phyloP scores from a whole-genome alignment of 495 filamentous ascomycete genomes.

The Trichoderma virens region DNA sequence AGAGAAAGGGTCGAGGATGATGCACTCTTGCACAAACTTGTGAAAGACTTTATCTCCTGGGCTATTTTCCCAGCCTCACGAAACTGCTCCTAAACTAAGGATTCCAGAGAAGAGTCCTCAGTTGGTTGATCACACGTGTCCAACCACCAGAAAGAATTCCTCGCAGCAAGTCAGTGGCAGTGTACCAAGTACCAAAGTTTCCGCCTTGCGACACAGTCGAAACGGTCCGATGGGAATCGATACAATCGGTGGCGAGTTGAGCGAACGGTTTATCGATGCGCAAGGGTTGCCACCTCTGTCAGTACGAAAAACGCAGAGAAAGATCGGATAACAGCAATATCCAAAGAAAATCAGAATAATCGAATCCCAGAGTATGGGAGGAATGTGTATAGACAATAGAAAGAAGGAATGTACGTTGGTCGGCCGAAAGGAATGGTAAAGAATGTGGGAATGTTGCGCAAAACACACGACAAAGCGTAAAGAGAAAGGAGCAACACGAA shows the following conservation, averaged over 20 bases:
- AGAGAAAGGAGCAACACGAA: not conserved
- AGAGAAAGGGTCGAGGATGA: not conserved
- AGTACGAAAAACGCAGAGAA: not conserved
- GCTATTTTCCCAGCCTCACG: not conserved
- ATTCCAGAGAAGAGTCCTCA: not conserved
- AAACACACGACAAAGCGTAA: not conserved
- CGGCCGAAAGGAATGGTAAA: constrained; percentile 6
- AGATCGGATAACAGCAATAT: not conserved
- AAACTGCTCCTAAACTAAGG: not conserved
- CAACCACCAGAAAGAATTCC: not conserved
- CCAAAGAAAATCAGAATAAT: not conserved
- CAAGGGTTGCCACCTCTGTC: not conserved
- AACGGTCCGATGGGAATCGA: not conserved
- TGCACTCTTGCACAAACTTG: not conserved
- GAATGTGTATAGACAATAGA: constrained; percentile 1
- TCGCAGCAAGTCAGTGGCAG: not conserved
- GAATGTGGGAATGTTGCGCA: constrained; percentile 5
- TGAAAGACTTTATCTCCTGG: not conserved
- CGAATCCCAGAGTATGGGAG: not conserved
- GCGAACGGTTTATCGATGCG: not conserved
- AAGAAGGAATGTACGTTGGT: constrained; percentile 3
- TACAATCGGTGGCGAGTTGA: not conserved
- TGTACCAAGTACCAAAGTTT: not conserved
- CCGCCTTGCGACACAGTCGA: not conserved
- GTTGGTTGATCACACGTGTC: not conserved